Base-by-base conservation (phyloP, 2,329 filamentous ascomycete species). In the Blastomyces percursus region DNA sequence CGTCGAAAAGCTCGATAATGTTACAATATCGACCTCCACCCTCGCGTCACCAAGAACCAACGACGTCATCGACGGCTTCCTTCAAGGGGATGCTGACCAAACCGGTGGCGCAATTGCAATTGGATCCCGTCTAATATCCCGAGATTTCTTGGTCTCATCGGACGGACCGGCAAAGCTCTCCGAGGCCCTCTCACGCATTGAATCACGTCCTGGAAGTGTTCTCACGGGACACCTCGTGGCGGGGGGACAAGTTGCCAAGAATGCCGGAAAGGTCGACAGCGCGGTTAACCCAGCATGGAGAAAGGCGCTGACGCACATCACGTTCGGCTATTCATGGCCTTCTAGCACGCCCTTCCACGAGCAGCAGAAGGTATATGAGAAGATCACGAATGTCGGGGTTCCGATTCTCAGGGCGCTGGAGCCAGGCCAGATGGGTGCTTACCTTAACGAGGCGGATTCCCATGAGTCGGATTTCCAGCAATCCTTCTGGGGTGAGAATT, bases 401-500 rank as follows among this genome's bases (percentile, higher is more conserved):
- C 75, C 77, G 4, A 67, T 71, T 50, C 65, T 80, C 2, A 72
- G 75, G 59, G 72, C 69, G 14, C 30, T 63, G 14, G 75, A 75
- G 1, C 77, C 77, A 0, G 68, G 30, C 9, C 16, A 71, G 48
- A 71, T 71, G 5, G 74, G 75, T 3, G 68, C 68, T 6, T 79
- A 80, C 64, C 65, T 77, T 63, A 79, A 78, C 60, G 77, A 79
- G 61, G 70, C 63, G 35, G 48, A 60, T 55, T 27, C 54, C 67
- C 70, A 71, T 50, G 74, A 79, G 67, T 71, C 71, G 1, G 68
- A 77, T 63, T 78, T 71, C 68, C 69, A 77, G 67, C 56, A 72
- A 40, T 71, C 71, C 0, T 79, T 78, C 64, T 79, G 75, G 63
- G 76, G 77, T 4, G 61, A 57, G 3, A 79, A 77, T 64, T 79